These are phyloP conservation scores for Colletotrichum kahawae DNA, from an alignment of 2,329 filamentous ascomycete species.

Conservation along the genomic window DNA sequence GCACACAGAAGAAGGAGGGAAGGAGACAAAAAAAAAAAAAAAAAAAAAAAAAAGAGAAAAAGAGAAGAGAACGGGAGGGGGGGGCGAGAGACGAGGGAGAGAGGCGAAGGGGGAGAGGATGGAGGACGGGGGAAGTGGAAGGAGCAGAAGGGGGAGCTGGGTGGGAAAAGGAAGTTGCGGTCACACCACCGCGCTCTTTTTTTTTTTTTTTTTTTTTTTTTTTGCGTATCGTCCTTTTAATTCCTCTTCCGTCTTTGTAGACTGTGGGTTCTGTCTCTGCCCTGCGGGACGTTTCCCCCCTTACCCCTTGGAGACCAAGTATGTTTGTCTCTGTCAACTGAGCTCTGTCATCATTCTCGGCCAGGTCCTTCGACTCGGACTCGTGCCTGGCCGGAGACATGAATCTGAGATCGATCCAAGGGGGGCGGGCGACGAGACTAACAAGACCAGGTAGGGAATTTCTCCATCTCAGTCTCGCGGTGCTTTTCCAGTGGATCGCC, in stretches of 20 bases:
- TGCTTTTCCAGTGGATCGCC: background rate
- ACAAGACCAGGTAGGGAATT: background rate
- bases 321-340: background rate
- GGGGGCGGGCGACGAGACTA: background rate
- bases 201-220: too few species aligned
- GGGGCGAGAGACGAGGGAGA: too few species aligned
- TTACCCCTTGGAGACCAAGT: background rate
- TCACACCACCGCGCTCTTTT: too few species aligned
- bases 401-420: background rate
- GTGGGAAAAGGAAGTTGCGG: too few species aligned
- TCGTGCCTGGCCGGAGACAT: background rate
- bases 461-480: background rate
- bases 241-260: background rate
- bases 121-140: too few species aligned
- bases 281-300: background rate
- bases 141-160: too few species aligned
- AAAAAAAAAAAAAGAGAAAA: too few species aligned
- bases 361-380: background rate
- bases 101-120: too few species aligned
- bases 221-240: background rate
- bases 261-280: background rate
- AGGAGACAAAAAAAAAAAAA: too few species aligned
- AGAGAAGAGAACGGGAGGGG: too few species aligned
- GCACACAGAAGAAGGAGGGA: too few species aligned
- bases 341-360: background rate